These are phyloP conservation scores for Curvularia hawaiiensis DNA, from an alignment of 2,329 filamentous ascomycete species.

Conservation along the genomic window DNA sequence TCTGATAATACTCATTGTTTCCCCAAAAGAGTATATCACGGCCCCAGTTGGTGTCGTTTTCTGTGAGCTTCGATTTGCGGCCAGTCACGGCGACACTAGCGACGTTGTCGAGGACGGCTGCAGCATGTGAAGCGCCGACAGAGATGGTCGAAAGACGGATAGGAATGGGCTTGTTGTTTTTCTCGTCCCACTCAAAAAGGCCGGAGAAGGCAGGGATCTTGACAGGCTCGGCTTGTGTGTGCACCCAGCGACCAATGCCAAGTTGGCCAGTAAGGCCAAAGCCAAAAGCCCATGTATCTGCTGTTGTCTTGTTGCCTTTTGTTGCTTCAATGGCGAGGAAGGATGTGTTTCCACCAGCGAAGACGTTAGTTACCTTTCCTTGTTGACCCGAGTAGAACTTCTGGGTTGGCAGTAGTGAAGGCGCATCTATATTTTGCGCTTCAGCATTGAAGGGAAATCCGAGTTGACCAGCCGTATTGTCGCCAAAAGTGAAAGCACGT, in stretches of 20 bases:
- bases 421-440: constrained; percentile 68
- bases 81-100: constrained; percentile 65
- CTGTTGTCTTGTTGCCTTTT: constrained; percentile 64
- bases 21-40: constrained; percentile 93
- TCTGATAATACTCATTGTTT: constrained; percentile 90
- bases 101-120: constrained; percentile 83
- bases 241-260: constrained; percentile 87
- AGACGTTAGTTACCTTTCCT: constrained; percentile 74
- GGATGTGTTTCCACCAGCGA: constrained; percentile 84
- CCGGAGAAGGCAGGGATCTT: constrained; percentile 85
- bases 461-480: constrained; percentile 89
- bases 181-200: constrained; percentile 86
- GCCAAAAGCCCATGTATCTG: constrained; percentile 86
- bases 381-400: constrained; percentile 72
- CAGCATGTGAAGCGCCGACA: constrained; percentile 79
- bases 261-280: constrained; percentile 83
- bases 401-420: constrained; percentile 71
- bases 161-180: constrained; percentile 67
- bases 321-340: constrained; percentile 86
- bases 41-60: constrained; percentile 84
- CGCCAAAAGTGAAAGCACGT: constrained; percentile 83
- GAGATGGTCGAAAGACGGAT: constrained; percentile 77
- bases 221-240: constrained; percentile 75
- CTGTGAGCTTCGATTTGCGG: constrained; percentile 42
- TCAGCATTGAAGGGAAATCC: constrained; percentile 75